Evolutionary conservation across 2,329 filamentous ascomycete genomes (phyloP), one percentile per base, ranked within the genome.

Genomic region (Aureobasidium sp.): DNA sequence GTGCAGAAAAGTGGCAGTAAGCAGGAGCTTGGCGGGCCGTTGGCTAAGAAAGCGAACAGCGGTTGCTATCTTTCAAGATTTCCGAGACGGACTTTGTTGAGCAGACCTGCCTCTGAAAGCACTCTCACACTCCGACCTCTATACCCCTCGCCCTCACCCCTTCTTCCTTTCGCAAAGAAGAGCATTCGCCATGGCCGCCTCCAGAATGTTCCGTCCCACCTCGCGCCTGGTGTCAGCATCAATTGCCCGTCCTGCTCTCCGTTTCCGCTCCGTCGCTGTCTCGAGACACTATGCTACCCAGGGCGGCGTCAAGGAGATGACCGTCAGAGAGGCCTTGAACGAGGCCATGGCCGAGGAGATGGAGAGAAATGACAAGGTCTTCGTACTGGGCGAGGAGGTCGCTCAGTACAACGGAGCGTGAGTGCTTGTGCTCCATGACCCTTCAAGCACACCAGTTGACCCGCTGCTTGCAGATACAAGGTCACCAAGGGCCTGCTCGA

Each of bases 361-460:
- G 77, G 92, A 97, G 83, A 76, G 79, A 74, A 96, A 99, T 79
- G 83, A 88, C 67, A 97, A 97, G 83, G 92, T 97, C 71, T 99
- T 97, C 77, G 81, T 99, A 69, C 78, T 99, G 63, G 94, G 94
- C 72, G 94, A 99, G 83, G 94, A 99, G 82, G 94, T 99, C 73
- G 94, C 94, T 72, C 94, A 99, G 81, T 99, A 99, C 83, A 99
- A 99, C 78, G 94, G 94, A 83, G 93, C 93, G 82, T 85, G 78
- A 76, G 82, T 79, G 20, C 44, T 24, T 51, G 29, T 24, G 47
- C 32, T 17, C 8, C 10, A 32, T 13, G 2, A 41, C n/a, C 32
- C 34, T n/a, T 12, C n/a, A 32, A 44, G n/a, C 32, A 61, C 41
- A 61, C 78, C 24, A 60, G 71, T 78, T 82, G 70, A 82, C 72